Evolutionary conservation across 148 eudicot species (phyloP), one percentile per base, ranked within the genome.

Genomic region (Chenopodium berlandieri): DNA sequence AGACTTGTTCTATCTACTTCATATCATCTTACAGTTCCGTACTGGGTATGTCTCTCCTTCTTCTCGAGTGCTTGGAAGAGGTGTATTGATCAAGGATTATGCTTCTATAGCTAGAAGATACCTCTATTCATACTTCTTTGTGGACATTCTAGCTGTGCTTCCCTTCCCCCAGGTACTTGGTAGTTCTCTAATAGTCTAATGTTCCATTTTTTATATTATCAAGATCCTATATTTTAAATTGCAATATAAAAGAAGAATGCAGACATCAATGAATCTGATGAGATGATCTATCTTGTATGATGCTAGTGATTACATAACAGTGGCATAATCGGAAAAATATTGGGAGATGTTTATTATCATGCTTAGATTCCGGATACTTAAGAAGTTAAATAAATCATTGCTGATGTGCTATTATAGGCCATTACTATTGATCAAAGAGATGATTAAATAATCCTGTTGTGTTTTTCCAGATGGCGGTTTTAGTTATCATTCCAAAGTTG

Each of bases 1-100:
- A 3, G 95, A 92, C 68, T 30, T 92, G 83, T 92, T 92, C 83
- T 92, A 90, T 81, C 23, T 92, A 68, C 73, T 84, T 79, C 95
- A 92, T 78, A 92, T 92, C 79, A 52, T 90, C 78, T 82, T 92
- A 40, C 90, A 89, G 71, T 92, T 92, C 50, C 91, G 88, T 64
- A 92, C 95, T 48, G 95, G 87, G 46, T 90, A 90, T 83, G 87
- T 92, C 50, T 85, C 92, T 75, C 93, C 88, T 75, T 84, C 88
- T 80, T 84, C 95, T 12, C 85, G 95, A 60, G 93, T 92, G 65
- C 86, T 92, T 85, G 95, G 95, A 65, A 88, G 95, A 17, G 95
- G 95, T 54, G 93, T 86, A 75, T 76, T 92, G 50, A 84, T 90
- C 73, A 86, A 79, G 78, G 91, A 90, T 75, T 80, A 84, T 85